phyloP scores from a whole-genome alignment of 345 rosid genomes.

The Sisymbrium altissimum region DNA sequence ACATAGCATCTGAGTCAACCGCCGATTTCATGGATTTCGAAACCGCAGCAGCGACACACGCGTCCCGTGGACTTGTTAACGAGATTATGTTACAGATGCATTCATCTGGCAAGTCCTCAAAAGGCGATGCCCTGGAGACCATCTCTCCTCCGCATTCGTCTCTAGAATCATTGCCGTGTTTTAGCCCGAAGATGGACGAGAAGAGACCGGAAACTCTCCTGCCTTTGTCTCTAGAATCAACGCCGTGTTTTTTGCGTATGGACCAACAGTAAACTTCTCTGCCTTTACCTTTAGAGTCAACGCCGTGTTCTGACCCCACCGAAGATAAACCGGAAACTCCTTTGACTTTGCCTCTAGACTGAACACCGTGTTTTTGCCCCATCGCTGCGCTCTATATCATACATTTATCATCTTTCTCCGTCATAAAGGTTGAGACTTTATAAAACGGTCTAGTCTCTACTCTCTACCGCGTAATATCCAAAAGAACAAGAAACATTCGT shows the following conservation, averaged over 20 bases:
- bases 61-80: constrained; percentile 40
- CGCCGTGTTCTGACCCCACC: no score
- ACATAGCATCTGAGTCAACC: constrained; percentile 40
- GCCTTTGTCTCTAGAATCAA: neutral
- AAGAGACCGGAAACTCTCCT: no score
- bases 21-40: constrained; percentile 36
- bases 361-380: neutral
- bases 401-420: neutral
- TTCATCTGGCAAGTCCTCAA: constrained; percentile 29
- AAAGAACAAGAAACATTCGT: neutral
- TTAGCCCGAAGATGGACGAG: neutral
- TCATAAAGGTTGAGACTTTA: neutral
- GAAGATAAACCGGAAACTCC: no score
- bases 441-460: neutral
- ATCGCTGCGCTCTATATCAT: neutral
- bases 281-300: no score
- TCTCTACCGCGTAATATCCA: neutral
- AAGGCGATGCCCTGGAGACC: neutral
- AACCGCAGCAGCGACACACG: constrained; percentile 39
- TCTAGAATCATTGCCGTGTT: neutral
- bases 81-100: constrained; percentile 44
- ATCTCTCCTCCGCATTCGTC: neutral
- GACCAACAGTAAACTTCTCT: no score
- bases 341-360: no score
- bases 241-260: no score